phyloP scores from a whole-genome alignment of 345 rosid genomes.

The Noccaea caerulescens region DNA sequence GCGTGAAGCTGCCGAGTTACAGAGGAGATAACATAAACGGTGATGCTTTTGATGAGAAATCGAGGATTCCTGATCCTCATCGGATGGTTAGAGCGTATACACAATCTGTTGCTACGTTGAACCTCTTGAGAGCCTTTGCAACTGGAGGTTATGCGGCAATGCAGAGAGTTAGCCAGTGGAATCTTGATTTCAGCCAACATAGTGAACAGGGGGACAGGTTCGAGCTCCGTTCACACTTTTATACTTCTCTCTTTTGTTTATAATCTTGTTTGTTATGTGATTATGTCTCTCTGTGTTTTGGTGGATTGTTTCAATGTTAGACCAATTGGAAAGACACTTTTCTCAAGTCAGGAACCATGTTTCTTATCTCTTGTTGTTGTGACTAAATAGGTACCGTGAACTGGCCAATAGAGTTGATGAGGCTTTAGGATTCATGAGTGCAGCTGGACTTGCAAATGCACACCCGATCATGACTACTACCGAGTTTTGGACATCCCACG shows the following conservation, averaged over 20 bases:
- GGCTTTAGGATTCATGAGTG: constrained; percentile 73
- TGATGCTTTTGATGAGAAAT: constrained; percentile 69
- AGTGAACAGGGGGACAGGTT: constrained; percentile 81
- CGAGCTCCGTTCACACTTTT: not conserved
- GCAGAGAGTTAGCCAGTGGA: constrained; percentile 71
- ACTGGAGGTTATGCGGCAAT: constrained; percentile 80
- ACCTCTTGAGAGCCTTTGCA: constrained; percentile 69
- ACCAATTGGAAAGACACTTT: too few relatives aligned
- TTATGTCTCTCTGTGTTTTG: not conserved
- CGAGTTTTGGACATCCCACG: constrained; percentile 73
- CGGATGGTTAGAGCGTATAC: constrained; percentile 65
- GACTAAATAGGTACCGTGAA: constrained; percentile 55
- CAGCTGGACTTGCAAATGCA: constrained; percentile 64
- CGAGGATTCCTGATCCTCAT: constrained; percentile 70
- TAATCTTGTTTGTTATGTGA: not conserved
- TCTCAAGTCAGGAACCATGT: too few relatives aligned
- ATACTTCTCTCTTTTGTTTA: not conserved
- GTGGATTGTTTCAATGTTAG: too few relatives aligned
- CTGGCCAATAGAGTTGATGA: constrained; percentile 70
- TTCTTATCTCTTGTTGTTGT: constrained; percentile 4
- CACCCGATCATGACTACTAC: constrained; percentile 66
- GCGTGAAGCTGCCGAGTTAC: constrained; percentile 68
- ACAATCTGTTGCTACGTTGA: constrained; percentile 65
- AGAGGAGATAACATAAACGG: constrained; percentile 68
- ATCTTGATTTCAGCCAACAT: constrained; percentile 63